These are phyloP conservation scores for Prunus mongolica DNA, from an alignment of 306 rosid genomes.

Conservation along the genomic window DNA sequence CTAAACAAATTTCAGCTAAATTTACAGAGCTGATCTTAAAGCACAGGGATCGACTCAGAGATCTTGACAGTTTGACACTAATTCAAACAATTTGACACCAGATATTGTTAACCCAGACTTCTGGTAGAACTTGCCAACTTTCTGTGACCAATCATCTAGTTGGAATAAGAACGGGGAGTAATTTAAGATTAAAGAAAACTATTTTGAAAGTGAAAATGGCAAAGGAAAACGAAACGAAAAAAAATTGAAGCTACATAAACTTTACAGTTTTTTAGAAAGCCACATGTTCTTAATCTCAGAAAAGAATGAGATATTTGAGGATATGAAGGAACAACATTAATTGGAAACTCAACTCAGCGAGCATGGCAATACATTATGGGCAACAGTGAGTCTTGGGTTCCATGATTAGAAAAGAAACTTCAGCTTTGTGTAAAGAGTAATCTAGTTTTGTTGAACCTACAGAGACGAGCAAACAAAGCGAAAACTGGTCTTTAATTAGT, in stretches of 20 bases:
- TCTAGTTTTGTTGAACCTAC: slow-evolving; percentile 1
- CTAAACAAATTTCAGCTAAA: background rate
- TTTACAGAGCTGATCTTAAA: background rate
- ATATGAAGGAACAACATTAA: background rate
- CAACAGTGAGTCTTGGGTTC: background rate
- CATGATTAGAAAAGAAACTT: background rate
- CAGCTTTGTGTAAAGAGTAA: slow-evolving; percentile 11
- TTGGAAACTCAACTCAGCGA: background rate
- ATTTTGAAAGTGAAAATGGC: background rate
- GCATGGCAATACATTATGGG: background rate
- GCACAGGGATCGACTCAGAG: background rate
- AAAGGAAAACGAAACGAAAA: background rate
- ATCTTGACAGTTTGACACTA: background rate
- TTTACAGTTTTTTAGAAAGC: background rate
- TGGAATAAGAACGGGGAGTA: background rate
- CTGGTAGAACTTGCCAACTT: background rate
- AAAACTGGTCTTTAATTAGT: background rate
- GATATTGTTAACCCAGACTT: background rate
- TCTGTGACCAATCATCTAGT: background rate
- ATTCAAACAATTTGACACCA: background rate
- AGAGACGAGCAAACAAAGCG: background rate
- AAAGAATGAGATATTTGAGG: background rate
- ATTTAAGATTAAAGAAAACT: background rate
- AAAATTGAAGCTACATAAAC: background rate
- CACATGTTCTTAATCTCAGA: background rate